Base-by-base conservation (phyloP, 352 stramenopile genomes). In the Pythium utonaiense region DNA sequence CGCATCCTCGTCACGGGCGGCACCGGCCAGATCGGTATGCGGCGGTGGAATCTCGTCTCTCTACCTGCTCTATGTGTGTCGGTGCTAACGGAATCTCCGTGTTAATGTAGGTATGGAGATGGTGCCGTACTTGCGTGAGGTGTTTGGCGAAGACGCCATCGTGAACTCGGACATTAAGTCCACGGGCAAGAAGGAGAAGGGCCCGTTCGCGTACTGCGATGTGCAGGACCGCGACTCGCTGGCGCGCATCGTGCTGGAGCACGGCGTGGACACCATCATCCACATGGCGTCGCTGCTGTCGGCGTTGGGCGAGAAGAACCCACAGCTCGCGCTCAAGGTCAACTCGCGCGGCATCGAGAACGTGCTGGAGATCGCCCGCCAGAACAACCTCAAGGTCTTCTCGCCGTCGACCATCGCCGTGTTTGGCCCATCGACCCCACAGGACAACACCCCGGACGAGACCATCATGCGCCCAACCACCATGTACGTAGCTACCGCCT, bases 381-480 rank as follows among this genome's bases (percentile, higher is more conserved):
- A 93, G 64, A 91, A 97, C 77, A 86, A 93, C 49, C 67, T 96
- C 52, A 75, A 82, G 14, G 83, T 97, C 12, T 97, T 96, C 62
- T 83, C 85, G 17, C 90, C 90, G 5, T 96, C 85, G n/a, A 96
- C 90, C 13, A 97, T 97, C 55, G 81, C 86, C 2, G 90, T 96
- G 42, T 97, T 96, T 53, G 90, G 90, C 1, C 90, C 90, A 1
- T 84, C 82, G 2, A 96, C 89, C 22, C 90, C 90, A 7, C 74
- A 88, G 49, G 82, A 93, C 49, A 75, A 80, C 12, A 96, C 90
- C 8, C 90, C 87, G 1, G 90, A 97, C 63, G 74, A 88, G 48
- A 96, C 86, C 5, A 84, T 97, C 66, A 96, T 96, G 88, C 83
- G 89, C 3, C 91, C 91, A 3, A 97, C 91, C 16, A 97, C 91